phyloP scores from a whole-genome alignment of 495 filamentous ascomycete genomes.

The Ramalina peruviana region DNA sequence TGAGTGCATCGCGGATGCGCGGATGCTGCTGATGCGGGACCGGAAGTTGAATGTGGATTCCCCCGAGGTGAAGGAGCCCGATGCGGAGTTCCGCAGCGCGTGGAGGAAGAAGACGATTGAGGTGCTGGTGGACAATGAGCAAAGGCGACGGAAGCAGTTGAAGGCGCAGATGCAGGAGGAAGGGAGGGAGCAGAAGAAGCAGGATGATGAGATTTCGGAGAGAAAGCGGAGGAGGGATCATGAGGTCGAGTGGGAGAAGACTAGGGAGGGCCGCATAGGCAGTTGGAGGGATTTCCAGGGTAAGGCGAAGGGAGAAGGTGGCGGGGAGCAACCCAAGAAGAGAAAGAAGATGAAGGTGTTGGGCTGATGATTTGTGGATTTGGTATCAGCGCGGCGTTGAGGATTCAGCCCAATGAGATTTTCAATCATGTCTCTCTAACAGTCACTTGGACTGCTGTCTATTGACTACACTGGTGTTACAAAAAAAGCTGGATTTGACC shows the following conservation, averaged over 20 bases:
- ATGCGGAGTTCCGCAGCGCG: slow-evolving; percentile 59
- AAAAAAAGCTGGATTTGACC: too few species aligned
- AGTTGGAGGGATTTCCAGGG: slow-evolving; percentile 93
- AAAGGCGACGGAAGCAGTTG: slow-evolving; percentile 65
- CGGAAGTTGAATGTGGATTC: slow-evolving; percentile 84
- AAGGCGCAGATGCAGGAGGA: slow-evolving; percentile 97
- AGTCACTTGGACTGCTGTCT: not conserved
- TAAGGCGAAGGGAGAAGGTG: slow-evolving; percentile 33
- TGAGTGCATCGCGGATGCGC: slow-evolving; percentile 90
- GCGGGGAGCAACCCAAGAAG: slow-evolving; percentile 44
- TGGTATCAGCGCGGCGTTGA: not conserved
- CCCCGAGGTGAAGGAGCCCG: slow-evolving; percentile 58
- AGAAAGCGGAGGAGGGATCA: slow-evolving; percentile 88
- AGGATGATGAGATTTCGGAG: slow-evolving; percentile 73
- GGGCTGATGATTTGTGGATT: slow-evolving; percentile 26
- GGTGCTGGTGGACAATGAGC: slow-evolving; percentile 88
- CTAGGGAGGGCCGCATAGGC: slow-evolving; percentile 76
- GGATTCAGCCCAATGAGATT: not conserved
- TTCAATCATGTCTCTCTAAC: not conserved
- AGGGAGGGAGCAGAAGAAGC: slow-evolving; percentile 74
- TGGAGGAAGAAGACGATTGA: slow-evolving; percentile 87
- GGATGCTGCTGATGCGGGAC: slow-evolving; percentile 84
- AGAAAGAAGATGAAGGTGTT: slow-evolving; percentile 92
- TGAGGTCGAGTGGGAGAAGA: slow-evolving; percentile 88
- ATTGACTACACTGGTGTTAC: too few species aligned